A percentile compares a stretch with the other conserved stretches of the same genome.
Conservation (phyloP, 192 early-diverging fungal genomes). For the Lunasporangiospora selenospora region DNA sequence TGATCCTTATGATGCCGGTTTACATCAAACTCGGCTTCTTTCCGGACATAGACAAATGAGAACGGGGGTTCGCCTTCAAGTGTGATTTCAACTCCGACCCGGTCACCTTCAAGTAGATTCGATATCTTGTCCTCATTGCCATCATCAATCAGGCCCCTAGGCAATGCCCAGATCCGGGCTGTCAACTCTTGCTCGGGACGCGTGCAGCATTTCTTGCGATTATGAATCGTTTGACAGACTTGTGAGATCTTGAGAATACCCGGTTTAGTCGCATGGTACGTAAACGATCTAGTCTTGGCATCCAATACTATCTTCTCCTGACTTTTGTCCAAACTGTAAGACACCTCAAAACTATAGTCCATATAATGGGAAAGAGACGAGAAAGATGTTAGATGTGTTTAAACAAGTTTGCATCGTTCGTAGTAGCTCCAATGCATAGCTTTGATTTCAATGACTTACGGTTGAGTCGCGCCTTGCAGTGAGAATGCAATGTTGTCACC, state of each 20-base stretch:
- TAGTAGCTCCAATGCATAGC: neutral
- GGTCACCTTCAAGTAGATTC: slow-evolving; percentile 28
- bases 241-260: slow-evolving; percentile 21
- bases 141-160: slow-evolving; percentile 22
- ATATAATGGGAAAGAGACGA: neutral
- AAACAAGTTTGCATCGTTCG: neutral
- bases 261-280: slow-evolving; percentile 14
- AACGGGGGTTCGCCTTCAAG: slow-evolving; percentile 36
- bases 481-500: slow-evolving; percentile 36
- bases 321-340: slow-evolving; percentile 23
- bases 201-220: slow-evolving; percentile 34
- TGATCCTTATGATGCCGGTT: slow-evolving; percentile 4
- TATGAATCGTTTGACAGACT: slow-evolving; percentile 35
- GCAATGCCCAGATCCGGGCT: slow-evolving; percentile 27
- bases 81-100: slow-evolving; percentile 24
- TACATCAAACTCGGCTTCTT: slow-evolving; percentile 28
- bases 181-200: slow-evolving; percentile 20
- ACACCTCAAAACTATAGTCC: slow-evolving; percentile 43
- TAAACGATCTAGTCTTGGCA: slow-evolving; percentile 9
- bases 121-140: slow-evolving; percentile 28
- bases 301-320: slow-evolving; percentile 15
- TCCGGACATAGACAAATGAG: slow-evolving; percentile 24
- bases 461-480: slow-evolving; percentile 23
- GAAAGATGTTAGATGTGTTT: neutral
- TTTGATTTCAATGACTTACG: neutral